phyloP scores from a whole-genome alignment of 2,329 filamentous ascomycete genomes.

The Madurella mycetomatis region DNA sequence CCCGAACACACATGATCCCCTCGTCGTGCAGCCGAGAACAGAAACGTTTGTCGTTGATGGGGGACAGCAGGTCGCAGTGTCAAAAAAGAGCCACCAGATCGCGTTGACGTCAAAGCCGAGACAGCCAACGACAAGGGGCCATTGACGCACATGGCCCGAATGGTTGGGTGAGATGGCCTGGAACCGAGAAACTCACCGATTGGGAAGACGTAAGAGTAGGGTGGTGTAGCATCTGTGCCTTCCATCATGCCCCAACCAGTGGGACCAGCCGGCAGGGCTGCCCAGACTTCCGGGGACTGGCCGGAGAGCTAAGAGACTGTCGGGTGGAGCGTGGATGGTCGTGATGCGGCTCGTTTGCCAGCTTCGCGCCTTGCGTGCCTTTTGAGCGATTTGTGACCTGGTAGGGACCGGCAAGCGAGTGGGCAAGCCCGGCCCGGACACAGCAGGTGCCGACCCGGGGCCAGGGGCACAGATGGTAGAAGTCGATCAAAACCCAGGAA shows the following conservation, averaged over 20 bases:
- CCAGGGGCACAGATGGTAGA: not conserved
- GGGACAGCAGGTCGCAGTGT: conserved; percentile 5
- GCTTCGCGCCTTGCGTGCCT: not conserved
- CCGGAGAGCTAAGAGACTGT: not conserved
- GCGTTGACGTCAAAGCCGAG: conserved; percentile 19
- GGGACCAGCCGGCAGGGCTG: conserved; percentile 7
- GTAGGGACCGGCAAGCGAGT: not conserved
- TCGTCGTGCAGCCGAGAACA: not conserved
- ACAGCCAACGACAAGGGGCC: conserved; percentile 43
- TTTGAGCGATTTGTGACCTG: not conserved
- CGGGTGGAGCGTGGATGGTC: not conserved
- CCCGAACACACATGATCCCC: no score
- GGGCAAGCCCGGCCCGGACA: conserved; percentile 2
- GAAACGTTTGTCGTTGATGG: not conserved
- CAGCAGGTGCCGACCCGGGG: conserved; percentile 2
- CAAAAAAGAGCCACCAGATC: conserved; percentile 19
- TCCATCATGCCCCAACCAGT: conserved; percentile 34
- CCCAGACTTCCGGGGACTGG: conserved; percentile 5
- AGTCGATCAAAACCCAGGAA: not conserved
- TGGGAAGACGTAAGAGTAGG: conserved; percentile 48
- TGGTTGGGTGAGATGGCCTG: conserved; percentile 40
- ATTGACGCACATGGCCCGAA: conserved; percentile 45
- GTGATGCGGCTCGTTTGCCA: not conserved
- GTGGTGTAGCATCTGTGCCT: conserved; percentile 34
- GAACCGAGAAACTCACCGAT: conserved; percentile 46